Base-by-base conservation (phyloP, 176 grass and related monocot genomes). In the Triticum turgidum region DNA sequence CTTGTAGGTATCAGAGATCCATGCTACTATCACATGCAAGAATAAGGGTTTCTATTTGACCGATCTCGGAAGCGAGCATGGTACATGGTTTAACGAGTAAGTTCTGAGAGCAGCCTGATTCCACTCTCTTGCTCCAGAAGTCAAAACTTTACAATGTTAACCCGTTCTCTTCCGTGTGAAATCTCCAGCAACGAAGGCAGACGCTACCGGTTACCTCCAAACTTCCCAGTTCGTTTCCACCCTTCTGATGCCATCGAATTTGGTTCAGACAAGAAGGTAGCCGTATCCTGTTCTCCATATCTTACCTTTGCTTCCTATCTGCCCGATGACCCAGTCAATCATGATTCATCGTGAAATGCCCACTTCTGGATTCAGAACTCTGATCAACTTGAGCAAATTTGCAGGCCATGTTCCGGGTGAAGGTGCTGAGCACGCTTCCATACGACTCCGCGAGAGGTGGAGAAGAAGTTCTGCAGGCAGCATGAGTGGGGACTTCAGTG, bases 51-150 rank as follows among this genome's bases (percentile, higher is more conserved):
- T 98, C 81, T 98, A 92, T 73, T 30, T 98, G 85, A 98, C 90
- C 68, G 94, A 98, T 83, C 84, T 90, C 5, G 83, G 82, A 79
- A 98, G 97, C 38, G 78, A 98, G 89, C 78, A 93, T 27, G 97
- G 97, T 80, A 98, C 93, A 56, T 98, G 94, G 97, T 89, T 98
- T 71, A 88, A 64, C 0, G 88, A 96, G 97, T 98, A 96, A 88
- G 97, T 89, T 10, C 79, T 82, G 17, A 61, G 84, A 88, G 62
- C 14, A 25, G 14, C 22, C 11, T 45, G 33, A 41, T 35, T 86
- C 51, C 81, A 27, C 76, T 65, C 62, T 45, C 20, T 80, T 14
- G 35, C 22, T 47, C 2, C 54, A 22, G 12, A 88, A 76, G 64
- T 67, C 15, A 6, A 86, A 47, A 49, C 11, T 21, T 64, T 11